These are phyloP conservation scores for Tarenaya hassleriana DNA, from an alignment of 345 rosid species.

Conservation along the genomic window DNA sequence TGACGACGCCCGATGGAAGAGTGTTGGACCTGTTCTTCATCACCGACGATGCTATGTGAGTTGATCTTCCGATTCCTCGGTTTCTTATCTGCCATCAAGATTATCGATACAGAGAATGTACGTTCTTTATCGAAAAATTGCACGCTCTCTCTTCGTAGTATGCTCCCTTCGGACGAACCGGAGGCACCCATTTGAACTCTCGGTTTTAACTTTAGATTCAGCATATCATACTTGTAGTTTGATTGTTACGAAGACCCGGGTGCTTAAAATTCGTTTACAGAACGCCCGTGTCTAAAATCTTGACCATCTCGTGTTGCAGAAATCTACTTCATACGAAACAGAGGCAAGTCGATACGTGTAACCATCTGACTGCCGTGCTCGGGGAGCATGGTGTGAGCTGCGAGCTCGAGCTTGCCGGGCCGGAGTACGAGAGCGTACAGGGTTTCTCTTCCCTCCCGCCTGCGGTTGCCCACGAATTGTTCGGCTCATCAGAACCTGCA, in stretches of 20 bases:
- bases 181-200: too few species aligned
- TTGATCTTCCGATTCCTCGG: not conserved
- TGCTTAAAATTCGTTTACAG: not conserved
- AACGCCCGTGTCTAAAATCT: not conserved
- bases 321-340: constrained; percentile 53
- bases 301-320: constrained; percentile 27
- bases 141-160: too few species aligned
- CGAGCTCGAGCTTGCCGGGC: constrained; percentile 62
- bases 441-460: constrained; percentile 50
- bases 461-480: constrained; percentile 43
- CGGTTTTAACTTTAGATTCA: too few species aligned
- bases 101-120: not conserved
- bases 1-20: constrained; percentile 66
- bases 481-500: constrained; percentile 30
- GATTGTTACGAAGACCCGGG: not conserved
- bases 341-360: constrained; percentile 46
- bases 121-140: too few species aligned
- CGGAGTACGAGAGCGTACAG: constrained; percentile 42
- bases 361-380: constrained; percentile 42
- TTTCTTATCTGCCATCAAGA: not conserved
- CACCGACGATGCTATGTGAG: constrained; percentile 62
- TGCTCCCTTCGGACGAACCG: too few species aligned
- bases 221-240: too few species aligned
- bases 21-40: constrained; percentile 63
- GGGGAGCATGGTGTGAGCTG: constrained; percentile 59